Conservation (phyloP, 768 basidiomycete species). For the Sporobolomyces pararoseus region DNA sequence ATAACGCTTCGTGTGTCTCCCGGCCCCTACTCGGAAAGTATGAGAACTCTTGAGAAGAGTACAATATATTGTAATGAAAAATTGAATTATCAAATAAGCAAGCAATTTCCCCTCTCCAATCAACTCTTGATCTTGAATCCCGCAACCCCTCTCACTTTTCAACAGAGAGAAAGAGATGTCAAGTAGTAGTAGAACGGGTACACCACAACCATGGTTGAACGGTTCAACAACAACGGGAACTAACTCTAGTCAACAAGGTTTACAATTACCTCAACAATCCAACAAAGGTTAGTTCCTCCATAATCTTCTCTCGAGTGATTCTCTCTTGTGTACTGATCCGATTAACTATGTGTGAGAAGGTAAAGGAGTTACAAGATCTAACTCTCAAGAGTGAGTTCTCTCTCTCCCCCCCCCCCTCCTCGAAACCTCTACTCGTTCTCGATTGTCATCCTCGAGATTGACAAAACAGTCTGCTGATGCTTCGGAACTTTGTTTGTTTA, state of each 20-base stretch:
- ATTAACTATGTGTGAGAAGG: neutral
- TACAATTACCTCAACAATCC: slow-evolving; percentile 2
- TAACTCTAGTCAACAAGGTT: neutral
- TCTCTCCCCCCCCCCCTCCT: neutral
- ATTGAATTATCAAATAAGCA: too few relatives aligned
- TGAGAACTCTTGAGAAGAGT: too few relatives aligned
- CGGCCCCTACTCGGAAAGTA: too few relatives aligned
- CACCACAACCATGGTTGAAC: slow-evolving; percentile 4
- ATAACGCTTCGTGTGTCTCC: too few relatives aligned
- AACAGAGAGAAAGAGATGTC: slow-evolving; percentile 4
- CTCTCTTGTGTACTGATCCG: too few relatives aligned
- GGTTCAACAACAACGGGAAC: neutral
- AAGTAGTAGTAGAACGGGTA: neutral
- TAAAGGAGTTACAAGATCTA: neutral
- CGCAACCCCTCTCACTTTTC: too few relatives aligned
- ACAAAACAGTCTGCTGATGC: too few relatives aligned
- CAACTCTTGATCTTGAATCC: too few relatives aligned
- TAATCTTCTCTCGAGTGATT: too few relatives aligned
- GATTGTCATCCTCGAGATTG: neutral
- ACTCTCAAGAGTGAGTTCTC: slow-evolving; percentile 5
- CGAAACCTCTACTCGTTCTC: neutral
- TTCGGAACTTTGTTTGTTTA: too few relatives aligned
- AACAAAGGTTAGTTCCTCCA: neutral
- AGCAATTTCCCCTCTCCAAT: too few relatives aligned
- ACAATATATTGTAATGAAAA: too few relatives aligned